These are phyloP conservation scores for Iris pallida DNA, from an alignment of 116 monocot genomes.

Conservation along the genomic window DNA sequence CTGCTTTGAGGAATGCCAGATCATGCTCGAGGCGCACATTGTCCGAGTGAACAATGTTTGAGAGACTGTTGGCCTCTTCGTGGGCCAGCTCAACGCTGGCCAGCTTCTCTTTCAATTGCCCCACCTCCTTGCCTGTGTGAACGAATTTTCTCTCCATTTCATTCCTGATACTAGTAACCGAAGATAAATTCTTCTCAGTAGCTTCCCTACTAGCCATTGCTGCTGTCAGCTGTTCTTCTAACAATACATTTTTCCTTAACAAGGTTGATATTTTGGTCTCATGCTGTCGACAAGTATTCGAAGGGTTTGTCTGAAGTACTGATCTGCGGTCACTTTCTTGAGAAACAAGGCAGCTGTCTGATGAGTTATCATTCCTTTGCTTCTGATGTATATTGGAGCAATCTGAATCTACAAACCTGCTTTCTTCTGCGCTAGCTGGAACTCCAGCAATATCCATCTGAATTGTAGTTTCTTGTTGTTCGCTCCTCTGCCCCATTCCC, in stretches of 20 bases:
- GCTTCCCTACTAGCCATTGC: slow-evolving; percentile 51
- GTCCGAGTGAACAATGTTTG: slow-evolving; percentile 79
- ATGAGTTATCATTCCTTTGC: slow-evolving; percentile 5
- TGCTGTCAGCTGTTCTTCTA: slow-evolving; percentile 62
- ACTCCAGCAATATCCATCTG: slow-evolving; percentile 54
- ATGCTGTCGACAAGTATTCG: slow-evolving; percentile 47
- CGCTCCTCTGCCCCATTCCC: slow-evolving; percentile 26
- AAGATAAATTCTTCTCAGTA: slow-evolving; percentile 58
- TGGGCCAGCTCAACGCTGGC: slow-evolving; percentile 71
- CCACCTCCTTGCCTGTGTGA: slow-evolving; percentile 62
- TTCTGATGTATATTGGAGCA: slow-evolving; percentile 29
- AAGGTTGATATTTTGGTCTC: slow-evolving; percentile 60
- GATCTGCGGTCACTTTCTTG: slow-evolving; percentile 21
- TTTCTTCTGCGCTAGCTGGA: slow-evolving; percentile 27
- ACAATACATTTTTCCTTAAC: slow-evolving; percentile 42
- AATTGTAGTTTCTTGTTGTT: slow-evolving; percentile 37
- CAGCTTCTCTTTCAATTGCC: slow-evolving; percentile 84
- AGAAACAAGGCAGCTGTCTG: slow-evolving; percentile 10
- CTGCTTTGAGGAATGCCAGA: slow-evolving; percentile 91
- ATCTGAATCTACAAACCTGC: slow-evolving; percentile 16
- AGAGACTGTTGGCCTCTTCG: slow-evolving; percentile 85
- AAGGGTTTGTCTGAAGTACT: slow-evolving; percentile 24
- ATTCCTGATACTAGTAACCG: slow-evolving; percentile 38
- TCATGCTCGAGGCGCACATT: slow-evolving; percentile 95
- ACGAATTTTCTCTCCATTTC: slow-evolving; percentile 62